Base-by-base conservation (phyloP, 2,329 filamentous ascomycete genomes). In the Sporothrix mexicana region DNA sequence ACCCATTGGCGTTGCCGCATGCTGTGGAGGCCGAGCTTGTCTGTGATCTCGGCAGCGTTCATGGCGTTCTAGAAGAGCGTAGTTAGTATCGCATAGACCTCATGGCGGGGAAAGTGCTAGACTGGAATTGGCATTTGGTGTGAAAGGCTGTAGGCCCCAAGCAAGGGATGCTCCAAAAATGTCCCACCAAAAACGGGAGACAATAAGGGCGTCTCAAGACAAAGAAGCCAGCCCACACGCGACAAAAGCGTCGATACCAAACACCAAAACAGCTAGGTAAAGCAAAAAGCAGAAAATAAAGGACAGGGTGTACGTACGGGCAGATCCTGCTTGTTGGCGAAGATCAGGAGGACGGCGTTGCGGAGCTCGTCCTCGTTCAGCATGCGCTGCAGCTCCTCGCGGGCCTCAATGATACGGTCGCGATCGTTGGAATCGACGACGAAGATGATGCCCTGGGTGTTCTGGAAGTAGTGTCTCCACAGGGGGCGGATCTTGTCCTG, bases 401-500 rank as follows among this genome's bases (percentile, higher is more conserved):
- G 91, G 80, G 96, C 96, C 88, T 99, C 96, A 79, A 96, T 93
- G 81, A 99, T 93, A 91, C 96, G 94, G 85, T 97, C 95, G 83
- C 94, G 93, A 90, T 99, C 96, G 86, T 97, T 98, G 87, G 92
- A 95, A 87, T 99, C 96, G 83, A 99, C 94, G 79, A 99, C 96
- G 89, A 99, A 99, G 87, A 99, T 98, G 84, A 99, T 95, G 84
- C 96, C 96, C 86, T 99, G 96, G 78, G 96, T 99, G 86, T 97
- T 97, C 86, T 97, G 95, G 91, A 98, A 99, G 88, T 99, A 99
- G 86, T 98, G 96, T 88, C 96, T 94, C 96, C 96, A 99, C 82
- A 99, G 88, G 82, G 96, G 96, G 84, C 96, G 91, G 83, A 99
- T 99, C 93, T 98, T 98, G 91, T 99, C 96, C 89, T 99, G 96